Base-by-base conservation (phyloP, 768 basidiomycete genomes). In the Psilocybe cyanescens region DNA sequence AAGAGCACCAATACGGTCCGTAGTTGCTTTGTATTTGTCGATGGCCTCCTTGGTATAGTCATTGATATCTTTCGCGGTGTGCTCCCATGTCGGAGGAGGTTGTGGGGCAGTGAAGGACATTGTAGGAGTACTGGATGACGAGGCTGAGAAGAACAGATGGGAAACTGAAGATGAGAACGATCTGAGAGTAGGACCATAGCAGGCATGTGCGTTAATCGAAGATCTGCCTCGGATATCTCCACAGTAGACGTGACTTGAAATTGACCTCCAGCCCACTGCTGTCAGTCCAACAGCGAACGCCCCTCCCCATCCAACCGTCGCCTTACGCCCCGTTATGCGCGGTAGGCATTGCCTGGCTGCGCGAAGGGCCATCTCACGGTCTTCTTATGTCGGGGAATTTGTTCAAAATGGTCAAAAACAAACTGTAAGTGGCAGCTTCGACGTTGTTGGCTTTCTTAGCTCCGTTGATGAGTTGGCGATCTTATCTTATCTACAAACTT, bases 81-180 rank as follows among this genome's bases (percentile, higher is more conserved):
- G 90, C 19, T 81, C 79, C 91, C 91, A 93, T 30, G 72, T 68
- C 9, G 87, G 88, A 2, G 91, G 75, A 29, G 82, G 69, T 68
- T 92, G 89, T 1, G 92, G 90, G 31, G 91, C 85, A 14, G 75
- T 81, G 35, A 91, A 66, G 16, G 79, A 70, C 76, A 83, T 80
- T 74, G 82, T 59, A 48, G 71, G 58, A 53, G 71, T 63, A 12
- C 71, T 56, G 55, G 70, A 65, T 41, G 71, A 66, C 35, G 65
- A 55, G 62, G 68, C 68, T 68, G 69, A 73, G 62, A 68, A 72
- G 68, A 68, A 71, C 65, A 62, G 71, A 70, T 61, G 63, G 61
- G 72, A 59, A 56, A 69, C 63, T 19, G 75, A 73, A 63, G 77
- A 71, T 37, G 70, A 70, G 64, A 74, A 69, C 50, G 73, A 65